phyloP scores from a whole-genome alignment of 177 flowering plant species.

The Telopea speciosissima region DNA sequence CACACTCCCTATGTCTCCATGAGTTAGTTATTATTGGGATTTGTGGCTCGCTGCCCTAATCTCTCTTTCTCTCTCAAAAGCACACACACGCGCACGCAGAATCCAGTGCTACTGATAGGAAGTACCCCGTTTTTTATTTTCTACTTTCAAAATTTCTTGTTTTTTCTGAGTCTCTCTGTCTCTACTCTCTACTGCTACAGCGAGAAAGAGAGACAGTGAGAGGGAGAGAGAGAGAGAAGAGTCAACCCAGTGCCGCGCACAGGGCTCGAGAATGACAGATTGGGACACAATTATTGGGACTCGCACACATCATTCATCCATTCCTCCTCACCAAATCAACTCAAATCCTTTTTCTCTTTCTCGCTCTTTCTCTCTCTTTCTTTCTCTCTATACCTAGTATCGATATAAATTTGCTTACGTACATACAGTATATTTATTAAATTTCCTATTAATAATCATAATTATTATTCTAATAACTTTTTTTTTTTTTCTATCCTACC shows the following conservation, averaged over 20 bases:
- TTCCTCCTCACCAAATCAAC: neutral
- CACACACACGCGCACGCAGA: too few species aligned
- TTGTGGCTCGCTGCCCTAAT: constrained; percentile 9
- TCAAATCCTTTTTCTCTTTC: neutral
- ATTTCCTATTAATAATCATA: too few species aligned
- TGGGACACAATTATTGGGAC: constrained; percentile 34
- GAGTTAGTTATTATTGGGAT: constrained; percentile 18
- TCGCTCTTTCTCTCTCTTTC: too few species aligned
- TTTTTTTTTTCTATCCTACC: neutral
- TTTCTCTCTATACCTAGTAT: too few species aligned
- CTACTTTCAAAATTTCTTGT: neutral
- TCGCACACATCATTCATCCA: constrained; percentile 20
- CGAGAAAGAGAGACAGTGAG: neutral
- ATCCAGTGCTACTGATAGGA: too few species aligned
- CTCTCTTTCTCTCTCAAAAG: neutral
- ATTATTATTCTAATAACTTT: neutral
- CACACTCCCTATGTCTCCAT: constrained; percentile 3
- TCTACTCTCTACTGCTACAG: neutral
- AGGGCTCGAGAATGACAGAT: constrained; percentile 44
- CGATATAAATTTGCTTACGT: neutral
- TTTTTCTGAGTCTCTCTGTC: neutral
- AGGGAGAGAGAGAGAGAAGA: neutral
- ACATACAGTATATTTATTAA: neutral
- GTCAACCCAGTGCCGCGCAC: constrained; percentile 31
- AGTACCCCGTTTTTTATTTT: neutral